phyloP scores from a whole-genome alignment of 2,329 filamentous ascomycete species.

The Monosporascus sp. region DNA sequence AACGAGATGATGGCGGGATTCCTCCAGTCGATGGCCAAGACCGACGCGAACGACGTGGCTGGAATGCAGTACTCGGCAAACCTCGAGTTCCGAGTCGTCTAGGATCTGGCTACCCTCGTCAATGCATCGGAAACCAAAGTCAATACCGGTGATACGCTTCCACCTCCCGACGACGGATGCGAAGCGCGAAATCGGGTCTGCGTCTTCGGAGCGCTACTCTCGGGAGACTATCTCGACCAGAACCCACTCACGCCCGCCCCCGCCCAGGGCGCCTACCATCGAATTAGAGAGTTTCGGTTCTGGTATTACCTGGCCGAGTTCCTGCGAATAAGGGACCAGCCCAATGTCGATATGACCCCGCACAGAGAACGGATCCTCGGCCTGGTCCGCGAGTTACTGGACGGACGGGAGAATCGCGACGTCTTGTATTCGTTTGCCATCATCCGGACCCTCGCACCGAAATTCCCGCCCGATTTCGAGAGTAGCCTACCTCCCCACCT shows the following conservation, averaged over 20 bases:
- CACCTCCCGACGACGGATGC: slow-evolving; percentile 52
- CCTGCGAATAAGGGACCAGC: slow-evolving; percentile 55
- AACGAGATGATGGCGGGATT: slow-evolving; percentile 64
- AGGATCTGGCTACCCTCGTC: slow-evolving; percentile 50
- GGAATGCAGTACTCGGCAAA: slow-evolving; percentile 49
- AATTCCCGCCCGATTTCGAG: slow-evolving; percentile 54
- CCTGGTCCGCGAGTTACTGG: slow-evolving; percentile 64
- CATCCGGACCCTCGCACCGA: slow-evolving; percentile 66
- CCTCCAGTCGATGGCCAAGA: slow-evolving; percentile 47
- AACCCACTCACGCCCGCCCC: slow-evolving; percentile 52
- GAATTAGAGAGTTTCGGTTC: slow-evolving; percentile 66
- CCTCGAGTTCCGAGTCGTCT: slow-evolving; percentile 55
- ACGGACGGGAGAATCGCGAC: slow-evolving; percentile 80
- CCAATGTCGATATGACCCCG: slow-evolving; percentile 41
- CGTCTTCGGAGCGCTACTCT: slow-evolving; percentile 71
- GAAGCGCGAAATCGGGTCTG: slow-evolving; percentile 66
- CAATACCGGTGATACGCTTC: slow-evolving; percentile 31
- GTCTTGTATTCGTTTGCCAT: slow-evolving; percentile 86
- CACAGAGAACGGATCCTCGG: slow-evolving; percentile 61
- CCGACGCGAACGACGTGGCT: slow-evolving; percentile 43
- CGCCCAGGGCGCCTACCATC: slow-evolving; percentile 46
- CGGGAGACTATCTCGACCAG: slow-evolving; percentile 57
- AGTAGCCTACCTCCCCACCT: slow-evolving; percentile 52
- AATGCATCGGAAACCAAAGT: slow-evolving; percentile 33
- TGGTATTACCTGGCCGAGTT: slow-evolving; percentile 77